Evolutionary conservation across 2,329 filamentous ascomycete genomes (phyloP).

Genomic region (Trichoderma pleuroti): DNA sequence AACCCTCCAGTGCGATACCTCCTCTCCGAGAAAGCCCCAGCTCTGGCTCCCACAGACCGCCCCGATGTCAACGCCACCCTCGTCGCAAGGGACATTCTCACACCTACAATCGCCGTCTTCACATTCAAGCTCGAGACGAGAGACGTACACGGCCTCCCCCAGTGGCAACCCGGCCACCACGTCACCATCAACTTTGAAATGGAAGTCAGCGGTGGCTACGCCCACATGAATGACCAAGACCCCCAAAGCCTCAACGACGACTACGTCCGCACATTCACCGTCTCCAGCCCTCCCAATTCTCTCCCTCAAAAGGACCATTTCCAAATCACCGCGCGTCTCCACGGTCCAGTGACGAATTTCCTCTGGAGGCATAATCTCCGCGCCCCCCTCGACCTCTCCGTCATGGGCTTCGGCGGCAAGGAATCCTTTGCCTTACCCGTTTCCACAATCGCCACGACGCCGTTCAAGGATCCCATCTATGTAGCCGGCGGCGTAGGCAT

Average conservation of each 20-base stretch:
- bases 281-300: constrained; percentile 56
- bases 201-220: constrained; percentile 70
- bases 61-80: constrained; percentile 49
- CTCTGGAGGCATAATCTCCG: constrained; percentile 57
- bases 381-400: constrained; percentile 57
- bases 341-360: constrained; percentile 65
- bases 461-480: constrained; percentile 48
- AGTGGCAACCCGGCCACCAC: constrained; percentile 71
- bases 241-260: constrained; percentile 81
- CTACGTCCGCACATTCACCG: constrained; percentile 77
- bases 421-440: constrained; percentile 40
- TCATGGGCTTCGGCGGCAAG: constrained; percentile 71
- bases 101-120: constrained; percentile 66
- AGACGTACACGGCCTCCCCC: constrained; percentile 19
- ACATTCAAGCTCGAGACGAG: constrained; percentile 39
- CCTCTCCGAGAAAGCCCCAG: constrained; percentile 47
- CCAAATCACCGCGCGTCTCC: constrained; percentile 67
- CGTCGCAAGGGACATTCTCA: constrained; percentile 55
- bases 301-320: constrained; percentile 43
- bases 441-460: background rate
- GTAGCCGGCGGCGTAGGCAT: constrained; percentile 79
- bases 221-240: constrained; percentile 80
- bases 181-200: constrained; percentile 68
- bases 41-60: constrained; percentile 17
- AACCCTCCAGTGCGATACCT: constrained; percentile 71